Conservation (phyloP, 257 asterid genomes). For the Solanum boliviense region DNA sequence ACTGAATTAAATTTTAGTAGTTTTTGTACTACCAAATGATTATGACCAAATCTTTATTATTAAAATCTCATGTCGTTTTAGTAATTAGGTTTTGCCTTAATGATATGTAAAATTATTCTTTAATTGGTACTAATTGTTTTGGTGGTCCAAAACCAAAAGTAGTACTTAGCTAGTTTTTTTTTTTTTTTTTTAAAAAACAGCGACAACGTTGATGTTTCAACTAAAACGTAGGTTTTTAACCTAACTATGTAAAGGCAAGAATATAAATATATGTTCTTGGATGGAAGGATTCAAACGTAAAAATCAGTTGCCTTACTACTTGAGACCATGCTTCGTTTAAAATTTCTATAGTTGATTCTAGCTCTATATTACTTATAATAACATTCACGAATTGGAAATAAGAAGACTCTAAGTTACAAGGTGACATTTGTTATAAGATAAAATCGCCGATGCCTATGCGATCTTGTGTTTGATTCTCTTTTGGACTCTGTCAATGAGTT, state of each 20-base stretch:
- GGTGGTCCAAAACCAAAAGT: not conserved
- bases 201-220: not conserved
- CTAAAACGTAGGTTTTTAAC: not conserved
- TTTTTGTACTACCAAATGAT: not conserved
- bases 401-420: not conserved
- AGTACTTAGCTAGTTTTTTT: not conserved
- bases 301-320: not conserved
- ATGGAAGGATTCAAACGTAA: not conserved
- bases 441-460: not conserved
- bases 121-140: not conserved
- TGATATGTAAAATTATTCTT: slow-evolving; percentile 6
- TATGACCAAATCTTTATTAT: not conserved
- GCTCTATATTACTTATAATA: not conserved
- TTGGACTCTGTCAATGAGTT: not conserved
- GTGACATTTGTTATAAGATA: not conserved
- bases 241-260: not conserved
- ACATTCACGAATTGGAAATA: not conserved
- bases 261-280: not conserved
- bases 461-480: not conserved
- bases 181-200: not conserved
- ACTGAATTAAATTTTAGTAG: not conserved
- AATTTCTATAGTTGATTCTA: not conserved
- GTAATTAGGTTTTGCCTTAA: slow-evolving; percentile 21
- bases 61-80: slow-evolving; percentile 18
- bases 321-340: not conserved